Conservation (phyloP, 805 yeast genomes). For the Candida silvatica region DNA sequence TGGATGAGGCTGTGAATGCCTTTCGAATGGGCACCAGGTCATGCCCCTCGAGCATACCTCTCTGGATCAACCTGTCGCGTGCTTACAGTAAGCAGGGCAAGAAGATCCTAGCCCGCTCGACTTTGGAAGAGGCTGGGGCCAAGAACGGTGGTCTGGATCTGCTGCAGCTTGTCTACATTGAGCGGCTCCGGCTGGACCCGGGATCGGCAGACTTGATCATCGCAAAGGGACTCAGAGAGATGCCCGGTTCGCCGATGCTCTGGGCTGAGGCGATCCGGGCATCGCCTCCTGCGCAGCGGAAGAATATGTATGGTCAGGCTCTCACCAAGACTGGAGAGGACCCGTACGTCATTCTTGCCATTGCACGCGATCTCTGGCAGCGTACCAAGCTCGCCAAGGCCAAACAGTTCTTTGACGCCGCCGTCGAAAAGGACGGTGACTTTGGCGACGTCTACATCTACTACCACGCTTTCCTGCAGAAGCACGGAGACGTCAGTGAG, state of each 20-base stretch:
- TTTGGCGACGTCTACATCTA: conserved; percentile 78
- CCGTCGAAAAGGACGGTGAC: conserved; percentile 36
- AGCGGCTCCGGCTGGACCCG: conserved; percentile 50
- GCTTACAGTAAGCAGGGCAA: conserved; percentile 35
- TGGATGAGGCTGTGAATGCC: conserved; percentile 35
- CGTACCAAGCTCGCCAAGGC: conserved; percentile 60
- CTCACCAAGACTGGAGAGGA: conserved; percentile 56
- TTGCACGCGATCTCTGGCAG: conserved; percentile 61
- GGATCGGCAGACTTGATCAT: conserved; percentile 46
- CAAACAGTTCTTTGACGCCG: conserved; percentile 65
- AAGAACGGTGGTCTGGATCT: conserved; percentile 36
- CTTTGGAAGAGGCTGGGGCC: conserved; percentile 49
- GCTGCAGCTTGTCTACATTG: conserved; percentile 47
- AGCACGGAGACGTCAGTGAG: conserved; percentile 31
- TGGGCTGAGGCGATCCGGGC: conserved; percentile 58
- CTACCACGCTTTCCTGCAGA: conserved; percentile 37
- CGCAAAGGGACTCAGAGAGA: conserved; percentile 46
- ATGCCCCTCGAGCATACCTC: conserved; percentile 31
- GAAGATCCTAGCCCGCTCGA: conserved; percentile 57
- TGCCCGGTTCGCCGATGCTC: conserved; percentile 50
- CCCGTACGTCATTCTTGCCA: conserved; percentile 46
- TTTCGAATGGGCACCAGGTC: conserved; percentile 39
- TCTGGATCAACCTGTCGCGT: conserved; percentile 51
- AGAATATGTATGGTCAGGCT: conserved; percentile 61
- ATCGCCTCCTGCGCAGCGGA: conserved; percentile 32